phyloP scores from a whole-genome alignment of 306 rosid genomes.

The Fragaria iinumae region DNA sequence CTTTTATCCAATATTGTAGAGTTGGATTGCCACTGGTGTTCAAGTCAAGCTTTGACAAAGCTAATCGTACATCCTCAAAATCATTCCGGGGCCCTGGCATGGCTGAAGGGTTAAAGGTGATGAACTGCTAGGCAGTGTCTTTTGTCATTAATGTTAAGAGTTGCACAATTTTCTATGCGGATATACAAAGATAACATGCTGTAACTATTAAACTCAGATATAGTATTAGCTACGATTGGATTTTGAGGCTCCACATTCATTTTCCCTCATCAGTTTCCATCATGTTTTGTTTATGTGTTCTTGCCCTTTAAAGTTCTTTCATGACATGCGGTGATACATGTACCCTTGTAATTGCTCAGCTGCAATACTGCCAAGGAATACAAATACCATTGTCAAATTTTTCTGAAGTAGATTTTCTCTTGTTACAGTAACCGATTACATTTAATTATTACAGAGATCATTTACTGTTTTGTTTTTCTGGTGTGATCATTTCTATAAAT shows the following conservation, averaged over 20 bases:
- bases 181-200: background rate
- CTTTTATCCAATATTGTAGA: slow-evolving; percentile 44
- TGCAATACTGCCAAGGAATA: background rate
- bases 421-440: background rate
- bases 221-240: background rate
- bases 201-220: background rate
- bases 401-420: background rate
- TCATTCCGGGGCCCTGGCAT: slow-evolving; percentile 97
- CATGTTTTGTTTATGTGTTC: background rate
- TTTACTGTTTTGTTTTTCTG: background rate
- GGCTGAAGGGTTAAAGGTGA: slow-evolving; percentile 84
- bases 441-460: background rate
- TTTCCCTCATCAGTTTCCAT: background rate
- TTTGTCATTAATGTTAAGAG: slow-evolving; percentile 6
- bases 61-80: slow-evolving; percentile 92
- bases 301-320: background rate
- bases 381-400: background rate
- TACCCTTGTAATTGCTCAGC: background rate
- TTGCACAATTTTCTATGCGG: background rate
- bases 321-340: background rate
- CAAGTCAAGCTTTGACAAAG: slow-evolving; percentile 97
- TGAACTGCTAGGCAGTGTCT: slow-evolving; percentile 4
- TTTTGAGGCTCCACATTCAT: background rate
- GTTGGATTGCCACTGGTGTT: slow-evolving; percentile 87
- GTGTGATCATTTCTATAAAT: background rate